These are phyloP conservation scores for Sherardia arvensis DNA, from an alignment of 257 asterid genomes.

Conservation along the genomic window DNA sequence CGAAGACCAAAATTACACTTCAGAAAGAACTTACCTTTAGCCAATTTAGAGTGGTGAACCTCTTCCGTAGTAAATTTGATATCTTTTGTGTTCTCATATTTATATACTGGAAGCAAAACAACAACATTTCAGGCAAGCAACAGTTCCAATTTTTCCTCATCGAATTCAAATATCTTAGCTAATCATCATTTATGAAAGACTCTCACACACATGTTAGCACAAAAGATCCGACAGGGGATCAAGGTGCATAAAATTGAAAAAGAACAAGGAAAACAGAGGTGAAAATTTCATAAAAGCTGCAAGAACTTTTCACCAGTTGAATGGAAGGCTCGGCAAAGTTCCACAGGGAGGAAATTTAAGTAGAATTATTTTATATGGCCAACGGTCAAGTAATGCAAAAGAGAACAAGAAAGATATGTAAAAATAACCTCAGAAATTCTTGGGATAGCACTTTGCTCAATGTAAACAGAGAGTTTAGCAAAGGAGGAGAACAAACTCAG, in stretches of 20 bases:
- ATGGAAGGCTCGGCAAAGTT: constrained; percentile 69
- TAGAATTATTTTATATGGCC: constrained; percentile 8
- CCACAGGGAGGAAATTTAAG: constrained; percentile 44
- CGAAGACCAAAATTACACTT: not conserved
- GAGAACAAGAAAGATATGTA: not conserved
- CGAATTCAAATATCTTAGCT: not conserved
- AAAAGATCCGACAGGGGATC: not conserved
- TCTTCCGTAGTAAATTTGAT: constrained; percentile 68
- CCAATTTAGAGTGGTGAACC: constrained; percentile 96
- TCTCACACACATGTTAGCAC: not conserved
- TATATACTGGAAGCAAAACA: constrained; percentile 59
- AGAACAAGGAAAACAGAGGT: not conserved
- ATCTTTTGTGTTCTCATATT: constrained; percentile 72
- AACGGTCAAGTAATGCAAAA: not conserved
- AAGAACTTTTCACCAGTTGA: constrained; percentile 71
- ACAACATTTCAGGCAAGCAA: not conserved
- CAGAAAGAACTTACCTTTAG: constrained; percentile 51
- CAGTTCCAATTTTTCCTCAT: not conserved
- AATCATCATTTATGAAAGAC: constrained; percentile 2
- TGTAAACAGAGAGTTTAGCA: constrained; percentile 54
- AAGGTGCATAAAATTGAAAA: not conserved
- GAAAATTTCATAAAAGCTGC: constrained; percentile 58
- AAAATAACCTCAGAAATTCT: constrained; percentile 71
- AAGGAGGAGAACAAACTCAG: constrained; percentile 91
- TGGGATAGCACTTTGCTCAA: constrained; percentile 77